Evolutionary conservation across 768 basidiomycete genomes (phyloP).

Genomic region (Rhodotorula graminis): DNA sequence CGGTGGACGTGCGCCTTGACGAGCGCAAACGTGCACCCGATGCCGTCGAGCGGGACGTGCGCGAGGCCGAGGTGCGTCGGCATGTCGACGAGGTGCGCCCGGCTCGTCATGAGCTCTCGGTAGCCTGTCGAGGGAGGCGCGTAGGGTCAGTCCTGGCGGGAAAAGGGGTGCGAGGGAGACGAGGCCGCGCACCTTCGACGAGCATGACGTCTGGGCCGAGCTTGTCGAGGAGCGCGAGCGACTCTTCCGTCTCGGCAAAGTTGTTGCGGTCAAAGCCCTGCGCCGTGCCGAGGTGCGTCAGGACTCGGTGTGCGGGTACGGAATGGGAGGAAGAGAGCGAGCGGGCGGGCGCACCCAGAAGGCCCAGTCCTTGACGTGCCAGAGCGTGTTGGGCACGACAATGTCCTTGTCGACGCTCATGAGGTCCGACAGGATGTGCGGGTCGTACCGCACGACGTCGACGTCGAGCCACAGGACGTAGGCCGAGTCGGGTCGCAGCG

Average conservation of each 20-base stretch:
- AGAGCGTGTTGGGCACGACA: constrained; percentile 20
- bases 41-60: constrained; percentile 29
- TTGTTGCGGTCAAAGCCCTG: constrained; percentile 30
- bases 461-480: constrained; percentile 34
- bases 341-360: constrained; percentile 17
- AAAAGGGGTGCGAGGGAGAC: neutral
- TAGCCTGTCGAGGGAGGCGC: neutral
- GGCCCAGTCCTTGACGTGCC: constrained; percentile 23
- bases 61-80: constrained; percentile 25
- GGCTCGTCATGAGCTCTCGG: constrained; percentile 18
- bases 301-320: too few species aligned
- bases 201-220: constrained; percentile 22
- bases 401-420: constrained; percentile 29
- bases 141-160: neutral
- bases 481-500: constrained; percentile 9
- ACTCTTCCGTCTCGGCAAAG: constrained; percentile 24
- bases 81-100: constrained; percentile 28
- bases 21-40: constrained; percentile 28
- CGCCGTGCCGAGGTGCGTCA: neutral
- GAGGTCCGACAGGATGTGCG: constrained; percentile 18
- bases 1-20: constrained; percentile 32
- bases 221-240: constrained; percentile 9
- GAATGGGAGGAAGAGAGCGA: neutral
- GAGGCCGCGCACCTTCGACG: constrained; percentile 9
- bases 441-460: constrained; percentile 29